Percentiles rank a stretch among this genome's conserved stretches.
phyloP scores from a whole-genome alignment of 2,329 filamentous ascomycete genomes.

The Cytospora chrysosperma region DNA sequence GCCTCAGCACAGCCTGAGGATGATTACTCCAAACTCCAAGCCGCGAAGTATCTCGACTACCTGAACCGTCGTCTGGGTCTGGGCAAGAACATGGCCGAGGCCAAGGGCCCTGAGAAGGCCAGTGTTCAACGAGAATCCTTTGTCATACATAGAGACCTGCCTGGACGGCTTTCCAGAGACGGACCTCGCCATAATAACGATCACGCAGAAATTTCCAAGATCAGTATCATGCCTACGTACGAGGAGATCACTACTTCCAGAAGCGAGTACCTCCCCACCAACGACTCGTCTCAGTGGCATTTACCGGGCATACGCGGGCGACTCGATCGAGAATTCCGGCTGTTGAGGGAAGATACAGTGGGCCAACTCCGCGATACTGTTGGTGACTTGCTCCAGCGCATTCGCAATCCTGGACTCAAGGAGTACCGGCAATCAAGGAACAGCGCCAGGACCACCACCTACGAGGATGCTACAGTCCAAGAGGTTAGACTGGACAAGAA shows the following conservation, averaged over 20 bases:
- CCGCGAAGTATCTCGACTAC: conserved; percentile 20
- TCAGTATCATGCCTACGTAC: conserved; percentile 45
- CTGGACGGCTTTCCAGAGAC: conserved; percentile 24
- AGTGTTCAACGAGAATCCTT: conserved; percentile 18
- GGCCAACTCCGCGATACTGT: conserved; percentile 52
- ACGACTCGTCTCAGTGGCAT: conserved; percentile 40
- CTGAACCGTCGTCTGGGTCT: conserved; percentile 10
- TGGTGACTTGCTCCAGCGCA: conserved; percentile 38
- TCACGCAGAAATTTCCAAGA: conserved; percentile 40
- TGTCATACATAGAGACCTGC: conserved; percentile 21
- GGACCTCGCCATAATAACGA: conserved; percentile 46
- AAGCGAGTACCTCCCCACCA: conserved; percentile 41
- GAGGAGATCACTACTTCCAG: conserved; percentile 39
- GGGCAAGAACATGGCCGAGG: background rate
- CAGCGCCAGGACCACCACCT: conserved; percentile 37
- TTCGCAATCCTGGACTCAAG: conserved; percentile 27
- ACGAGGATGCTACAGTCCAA: conserved; percentile 36
- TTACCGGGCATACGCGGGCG: conserved; percentile 45
- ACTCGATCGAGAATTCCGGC: conserved; percentile 55
- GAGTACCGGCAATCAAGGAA: conserved; percentile 25
- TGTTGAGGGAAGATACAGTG: conserved; percentile 55
- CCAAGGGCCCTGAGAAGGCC: background rate
- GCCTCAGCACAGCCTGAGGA: background rate
- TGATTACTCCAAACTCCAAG: conserved; percentile 9
- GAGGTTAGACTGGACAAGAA: conserved; percentile 37